phyloP scores from a whole-genome alignment of 2,329 filamentous ascomycete species.

The Simplicillium sp. region DNA sequence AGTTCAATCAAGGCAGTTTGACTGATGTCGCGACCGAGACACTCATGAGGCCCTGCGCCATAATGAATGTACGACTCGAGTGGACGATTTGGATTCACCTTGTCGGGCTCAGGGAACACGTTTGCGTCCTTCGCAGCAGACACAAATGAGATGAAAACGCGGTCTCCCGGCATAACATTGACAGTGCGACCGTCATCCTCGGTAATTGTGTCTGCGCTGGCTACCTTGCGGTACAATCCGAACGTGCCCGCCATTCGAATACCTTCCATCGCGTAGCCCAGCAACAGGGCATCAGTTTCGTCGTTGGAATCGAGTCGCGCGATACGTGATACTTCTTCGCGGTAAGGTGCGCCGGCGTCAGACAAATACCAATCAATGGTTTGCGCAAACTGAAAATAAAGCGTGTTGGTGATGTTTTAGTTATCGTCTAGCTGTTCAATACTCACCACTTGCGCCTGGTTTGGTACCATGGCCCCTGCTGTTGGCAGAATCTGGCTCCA shows the following conservation, averaged over 20 bases:
- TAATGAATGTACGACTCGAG: conserved; percentile 56
- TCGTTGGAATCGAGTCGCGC: conserved; percentile 44
- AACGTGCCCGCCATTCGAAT: conserved; percentile 58
- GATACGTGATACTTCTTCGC: conserved; percentile 51
- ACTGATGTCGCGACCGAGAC: conserved; percentile 51
- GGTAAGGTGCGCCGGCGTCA: conserved; percentile 33
- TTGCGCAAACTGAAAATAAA: background rate
- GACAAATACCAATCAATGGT: conserved; percentile 2
- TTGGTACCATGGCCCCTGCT: conserved; percentile 57
- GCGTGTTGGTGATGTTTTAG: background rate
- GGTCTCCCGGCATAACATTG: conserved; percentile 43
- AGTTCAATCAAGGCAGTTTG: conserved; percentile 57
- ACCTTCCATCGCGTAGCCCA: conserved; percentile 64
- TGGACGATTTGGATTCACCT: conserved; percentile 54
- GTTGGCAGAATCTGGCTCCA: conserved; percentile 64
- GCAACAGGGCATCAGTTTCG: conserved; percentile 52
- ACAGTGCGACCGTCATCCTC: conserved; percentile 44
- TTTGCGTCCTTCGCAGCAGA: conserved; percentile 44
- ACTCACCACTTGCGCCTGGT: conserved; percentile 57
- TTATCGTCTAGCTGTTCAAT: background rate
- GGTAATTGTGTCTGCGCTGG: conserved; percentile 30
- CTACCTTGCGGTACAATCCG: conserved; percentile 48
- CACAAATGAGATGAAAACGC: conserved; percentile 54
- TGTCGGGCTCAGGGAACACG: conserved; percentile 51
- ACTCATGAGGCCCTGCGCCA: conserved; percentile 51